Conservation (phyloP, 495 filamentous ascomycete genomes). For the Haplographium delicatum region DNA sequence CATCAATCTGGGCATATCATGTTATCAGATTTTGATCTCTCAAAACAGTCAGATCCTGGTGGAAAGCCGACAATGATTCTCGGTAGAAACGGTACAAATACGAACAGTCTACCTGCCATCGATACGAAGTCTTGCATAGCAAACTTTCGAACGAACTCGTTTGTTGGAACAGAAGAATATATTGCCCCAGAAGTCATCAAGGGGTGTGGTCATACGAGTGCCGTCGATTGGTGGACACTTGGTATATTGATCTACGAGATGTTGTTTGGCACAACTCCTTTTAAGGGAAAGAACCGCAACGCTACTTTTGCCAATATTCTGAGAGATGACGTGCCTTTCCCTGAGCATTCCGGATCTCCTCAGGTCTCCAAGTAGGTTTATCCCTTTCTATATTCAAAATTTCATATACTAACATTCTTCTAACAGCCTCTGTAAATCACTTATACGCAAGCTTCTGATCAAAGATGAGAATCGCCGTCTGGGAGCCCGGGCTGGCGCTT, state of each 20-base stretch:
- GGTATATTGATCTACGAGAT: constrained; percentile 98
- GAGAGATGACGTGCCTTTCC: constrained; percentile 89
- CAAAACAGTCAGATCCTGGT: constrained; percentile 94
- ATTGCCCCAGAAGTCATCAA: constrained; percentile 99
- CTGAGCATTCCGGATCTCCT: constrained; percentile 77
- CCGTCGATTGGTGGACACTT: constrained; percentile 98
- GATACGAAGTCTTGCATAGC: constrained; percentile 98
- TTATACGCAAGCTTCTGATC: constrained; percentile 94
- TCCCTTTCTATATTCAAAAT: constrained; percentile 1
- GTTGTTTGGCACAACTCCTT: constrained; percentile 97
- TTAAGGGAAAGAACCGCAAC: constrained; percentile 99
- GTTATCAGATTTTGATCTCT: constrained; percentile 98
- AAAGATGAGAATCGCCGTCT: constrained; percentile 96
- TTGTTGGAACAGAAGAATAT: constrained; percentile 97
- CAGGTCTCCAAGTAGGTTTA: constrained; percentile 80
- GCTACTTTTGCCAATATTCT: constrained; percentile 97
- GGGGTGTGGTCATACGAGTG: constrained; percentile 95
- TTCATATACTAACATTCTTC: constrained; percentile 14
- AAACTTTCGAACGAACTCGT: constrained; percentile 97
- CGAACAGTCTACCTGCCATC: constrained; percentile 82
- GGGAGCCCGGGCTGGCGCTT: constrained; percentile 89
- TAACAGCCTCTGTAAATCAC: constrained; percentile 90
- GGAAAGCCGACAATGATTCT: constrained; percentile 97
- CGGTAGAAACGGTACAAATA: constrained; percentile 73
- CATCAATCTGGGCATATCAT: constrained; percentile 99